A percentile compares a stretch with the other conserved stretches of the same genome.
These are phyloP conservation scores for Shiraia sp. DNA, from an alignment of 2,329 filamentous ascomycete species.

Conservation along the genomic window DNA sequence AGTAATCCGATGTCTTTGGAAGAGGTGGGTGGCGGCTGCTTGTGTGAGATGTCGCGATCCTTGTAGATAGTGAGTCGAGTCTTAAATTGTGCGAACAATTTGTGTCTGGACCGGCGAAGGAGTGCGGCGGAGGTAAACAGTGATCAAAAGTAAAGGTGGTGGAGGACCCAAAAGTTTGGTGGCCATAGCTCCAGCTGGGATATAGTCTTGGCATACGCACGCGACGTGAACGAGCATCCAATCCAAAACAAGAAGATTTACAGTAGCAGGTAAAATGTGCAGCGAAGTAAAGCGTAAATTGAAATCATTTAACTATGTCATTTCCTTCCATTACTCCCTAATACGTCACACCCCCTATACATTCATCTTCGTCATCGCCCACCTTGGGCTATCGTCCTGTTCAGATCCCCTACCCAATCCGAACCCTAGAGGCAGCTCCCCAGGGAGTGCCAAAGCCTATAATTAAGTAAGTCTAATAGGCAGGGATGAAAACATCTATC, in stretches of 20 bases:
- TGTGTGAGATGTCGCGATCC: too few species aligned
- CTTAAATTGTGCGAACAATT: too few species aligned
- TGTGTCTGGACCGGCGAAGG: too few species aligned
- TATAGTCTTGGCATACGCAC: not conserved
- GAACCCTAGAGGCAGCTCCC: conserved; percentile 3
- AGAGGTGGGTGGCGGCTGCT: too few species aligned
- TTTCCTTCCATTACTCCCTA: conserved; percentile 19
- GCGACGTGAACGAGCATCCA: too few species aligned
- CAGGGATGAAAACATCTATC: conserved; percentile 14
- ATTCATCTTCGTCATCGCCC: conserved; percentile 8
- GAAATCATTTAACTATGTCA: not conserved
- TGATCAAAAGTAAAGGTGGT: not conserved
- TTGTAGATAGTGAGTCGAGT: too few species aligned
- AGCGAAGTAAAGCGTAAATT: not conserved
- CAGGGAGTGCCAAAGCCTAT: conserved; percentile 15
- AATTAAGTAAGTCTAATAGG: conserved; percentile 35
- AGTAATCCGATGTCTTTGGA: too few species aligned
- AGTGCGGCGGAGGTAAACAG: too few species aligned
- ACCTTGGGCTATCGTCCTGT: conserved; percentile 6
- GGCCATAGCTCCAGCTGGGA: conserved; percentile 22
- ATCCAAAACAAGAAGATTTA: too few species aligned
- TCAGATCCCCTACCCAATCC: not conserved
- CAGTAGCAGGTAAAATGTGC: too few species aligned
- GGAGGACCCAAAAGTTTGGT: conserved; percentile 10
- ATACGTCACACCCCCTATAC: conserved; percentile 3